phyloP scores from a whole-genome alignment of 2,329 filamentous ascomycete species.

The Penicillium sp. region DNA sequence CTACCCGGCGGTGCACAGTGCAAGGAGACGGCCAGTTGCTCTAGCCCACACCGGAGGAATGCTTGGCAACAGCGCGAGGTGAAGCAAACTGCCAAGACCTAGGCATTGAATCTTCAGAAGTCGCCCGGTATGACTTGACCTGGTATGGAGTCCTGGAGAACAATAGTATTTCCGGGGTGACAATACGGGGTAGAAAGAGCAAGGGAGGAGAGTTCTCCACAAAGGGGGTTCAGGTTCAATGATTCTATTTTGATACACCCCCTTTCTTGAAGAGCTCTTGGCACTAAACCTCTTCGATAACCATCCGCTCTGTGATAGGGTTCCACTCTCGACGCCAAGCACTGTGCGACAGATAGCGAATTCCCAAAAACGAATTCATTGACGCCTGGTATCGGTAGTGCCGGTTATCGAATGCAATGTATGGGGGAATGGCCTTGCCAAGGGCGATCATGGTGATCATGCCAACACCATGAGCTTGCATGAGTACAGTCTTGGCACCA shows the following conservation, averaged over 20 bases:
- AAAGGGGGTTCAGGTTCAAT: slow-evolving; percentile 1
- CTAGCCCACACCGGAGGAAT: slow-evolving; percentile 3
- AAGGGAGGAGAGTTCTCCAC: slow-evolving; percentile 1
- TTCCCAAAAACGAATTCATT: background rate
- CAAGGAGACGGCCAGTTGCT: background rate
- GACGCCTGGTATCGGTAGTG: background rate
- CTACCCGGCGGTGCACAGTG: background rate
- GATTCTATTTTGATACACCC: slow-evolving; percentile 1
- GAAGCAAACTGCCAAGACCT: slow-evolving; percentile 7
- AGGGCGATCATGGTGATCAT: slow-evolving; percentile 12
- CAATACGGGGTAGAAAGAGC: slow-evolving; percentile 6
- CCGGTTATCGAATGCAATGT: background rate
- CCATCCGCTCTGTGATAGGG: background rate
- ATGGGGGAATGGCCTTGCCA: slow-evolving; percentile 3
- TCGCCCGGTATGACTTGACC: slow-evolving; percentile 2
- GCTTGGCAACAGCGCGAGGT: slow-evolving; percentile 7
- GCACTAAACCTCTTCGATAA: slow-evolving; percentile 2
- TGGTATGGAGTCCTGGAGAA: background rate
- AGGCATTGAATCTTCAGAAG: slow-evolving; percentile 8
- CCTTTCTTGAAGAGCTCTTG: slow-evolving; percentile 2
- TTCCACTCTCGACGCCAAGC: slow-evolving; percentile 2
- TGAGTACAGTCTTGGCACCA: background rate
- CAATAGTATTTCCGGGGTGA: background rate
- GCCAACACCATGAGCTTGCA: background rate
- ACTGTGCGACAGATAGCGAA: background rate